phyloP scores from a whole-genome alignment of 345 rosid genomes.

The Hibiscus trionum region DNA sequence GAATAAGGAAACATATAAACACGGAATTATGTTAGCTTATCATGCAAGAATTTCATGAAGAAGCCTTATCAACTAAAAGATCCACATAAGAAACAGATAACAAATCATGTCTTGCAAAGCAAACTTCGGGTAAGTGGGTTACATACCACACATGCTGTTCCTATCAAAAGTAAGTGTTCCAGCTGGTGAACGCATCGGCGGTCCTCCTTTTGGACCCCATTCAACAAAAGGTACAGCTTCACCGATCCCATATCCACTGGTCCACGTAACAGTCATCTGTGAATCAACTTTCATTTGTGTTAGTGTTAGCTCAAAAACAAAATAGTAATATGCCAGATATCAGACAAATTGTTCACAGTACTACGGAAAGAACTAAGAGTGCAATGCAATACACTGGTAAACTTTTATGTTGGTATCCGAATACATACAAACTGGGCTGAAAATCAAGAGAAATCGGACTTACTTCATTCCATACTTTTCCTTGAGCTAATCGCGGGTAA shows the following conservation, averaged over 20 bases:
- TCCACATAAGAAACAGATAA: conserved; percentile 4
- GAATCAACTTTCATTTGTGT: conserved; percentile 1
- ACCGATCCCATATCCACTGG: conserved; percentile 56
- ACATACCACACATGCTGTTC: conserved; percentile 50
- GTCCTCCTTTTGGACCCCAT: conserved; percentile 49
- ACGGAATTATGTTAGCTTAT: neutral
- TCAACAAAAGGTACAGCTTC: conserved; percentile 59
- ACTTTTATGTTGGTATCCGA: neutral
- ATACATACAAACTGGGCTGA: neutral
- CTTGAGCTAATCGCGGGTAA: conserved; percentile 64
- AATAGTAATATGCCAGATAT: neutral
- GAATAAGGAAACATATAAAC: neutral
- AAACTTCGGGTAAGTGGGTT: neutral
- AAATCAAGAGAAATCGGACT: conserved; percentile 10
- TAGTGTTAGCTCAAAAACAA: neutral
- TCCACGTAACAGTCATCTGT: conserved; percentile 82
- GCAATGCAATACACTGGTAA: neutral
- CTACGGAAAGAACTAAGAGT: neutral
- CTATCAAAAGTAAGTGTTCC: conserved; percentile 49
- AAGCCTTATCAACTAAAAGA: neutral
- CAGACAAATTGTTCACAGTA: neutral
- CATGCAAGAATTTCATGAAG: neutral
- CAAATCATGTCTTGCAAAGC: neutral
- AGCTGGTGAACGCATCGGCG: conserved; percentile 41
- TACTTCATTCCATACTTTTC: conserved; percentile 70